Conservation (phyloP, 495 filamentous ascomycete genomes). For the Penicillium alfredii region DNA sequence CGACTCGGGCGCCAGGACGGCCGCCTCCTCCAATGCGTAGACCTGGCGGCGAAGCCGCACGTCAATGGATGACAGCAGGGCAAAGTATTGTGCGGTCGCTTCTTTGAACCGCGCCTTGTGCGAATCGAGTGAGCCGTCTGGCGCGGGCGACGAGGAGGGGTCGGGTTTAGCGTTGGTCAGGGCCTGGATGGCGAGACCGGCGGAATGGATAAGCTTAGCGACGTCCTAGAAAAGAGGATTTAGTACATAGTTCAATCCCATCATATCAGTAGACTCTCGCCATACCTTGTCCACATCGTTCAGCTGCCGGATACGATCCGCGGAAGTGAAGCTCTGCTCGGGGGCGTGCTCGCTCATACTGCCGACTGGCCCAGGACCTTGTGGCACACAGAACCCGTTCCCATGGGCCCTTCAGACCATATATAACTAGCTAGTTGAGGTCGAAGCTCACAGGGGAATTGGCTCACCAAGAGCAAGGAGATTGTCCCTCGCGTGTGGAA, state of each 20-base stretch:
- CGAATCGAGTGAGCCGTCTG: slow-evolving; percentile 40
- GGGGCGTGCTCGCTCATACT: slow-evolving; percentile 13
- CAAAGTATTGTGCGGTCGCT: slow-evolving; percentile 60
- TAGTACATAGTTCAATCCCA: too few species aligned
- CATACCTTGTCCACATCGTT: slow-evolving; percentile 66
- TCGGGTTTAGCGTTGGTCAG: slow-evolving; percentile 50
- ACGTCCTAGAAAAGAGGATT: slow-evolving; percentile 48
- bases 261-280: background rate
- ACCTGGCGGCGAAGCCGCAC: slow-evolving; percentile 71
- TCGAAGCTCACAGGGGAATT: background rate
- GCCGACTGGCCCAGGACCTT: too few species aligned
- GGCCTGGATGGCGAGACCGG: slow-evolving; percentile 62
- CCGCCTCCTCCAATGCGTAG: slow-evolving; percentile 70
- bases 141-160: slow-evolving; percentile 18
- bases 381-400: too few species aligned
- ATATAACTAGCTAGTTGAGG: background rate
- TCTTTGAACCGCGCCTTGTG: slow-evolving; percentile 56
- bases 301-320: slow-evolving; percentile 72
- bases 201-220: slow-evolving; percentile 56
- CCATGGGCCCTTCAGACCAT: too few species aligned
- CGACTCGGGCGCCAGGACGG: slow-evolving; percentile 52
- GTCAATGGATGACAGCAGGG: slow-evolving; percentile 62
- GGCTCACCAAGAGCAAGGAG: background rate
- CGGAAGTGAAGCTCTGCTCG: slow-evolving; percentile 46
- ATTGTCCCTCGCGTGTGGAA: slow-evolving; percentile 21